These are phyloP conservation scores for Truncatella angustata DNA, from an alignment of 2,329 filamentous ascomycete species.

Conservation along the genomic window DNA sequence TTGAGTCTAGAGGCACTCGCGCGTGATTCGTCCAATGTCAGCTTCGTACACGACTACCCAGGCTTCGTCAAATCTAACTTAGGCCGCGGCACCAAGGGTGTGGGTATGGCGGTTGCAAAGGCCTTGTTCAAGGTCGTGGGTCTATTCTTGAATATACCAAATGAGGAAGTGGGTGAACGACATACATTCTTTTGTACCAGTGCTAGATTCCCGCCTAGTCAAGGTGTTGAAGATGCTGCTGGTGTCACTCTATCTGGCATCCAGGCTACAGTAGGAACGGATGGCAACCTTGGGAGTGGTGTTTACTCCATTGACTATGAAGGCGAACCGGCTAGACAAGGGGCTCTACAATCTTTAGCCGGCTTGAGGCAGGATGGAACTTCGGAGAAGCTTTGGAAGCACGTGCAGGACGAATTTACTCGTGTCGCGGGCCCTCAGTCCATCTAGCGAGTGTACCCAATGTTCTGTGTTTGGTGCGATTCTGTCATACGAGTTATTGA, in stretches of 20 bases:
- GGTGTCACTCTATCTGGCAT: slow-evolving; percentile 25
- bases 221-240: slow-evolving; percentile 18
- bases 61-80: slow-evolving; percentile 34
- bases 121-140: slow-evolving; percentile 17
- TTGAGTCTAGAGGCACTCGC: slow-evolving; percentile 49
- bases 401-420: slow-evolving; percentile 33
- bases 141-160: slow-evolving; percentile 17
- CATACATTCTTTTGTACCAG: slow-evolving; percentile 37
- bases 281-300: slow-evolving; percentile 33
- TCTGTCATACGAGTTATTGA: no score
- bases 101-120: slow-evolving; percentile 26
- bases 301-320: slow-evolving; percentile 35
- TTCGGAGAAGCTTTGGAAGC: slow-evolving; percentile 33
- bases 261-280: slow-evolving; percentile 24
- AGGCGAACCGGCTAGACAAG: slow-evolving; percentile 23
- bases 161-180: slow-evolving; percentile 36
- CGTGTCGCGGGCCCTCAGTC: slow-evolving; percentile 29
- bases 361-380: slow-evolving; percentile 25
- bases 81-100: slow-evolving; percentile 20
- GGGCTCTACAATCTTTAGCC: slow-evolving; percentile 17
- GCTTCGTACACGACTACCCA: slow-evolving; percentile 39
- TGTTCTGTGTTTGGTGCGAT: no score
- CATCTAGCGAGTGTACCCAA: no score
- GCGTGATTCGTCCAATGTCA: slow-evolving; percentile 38
- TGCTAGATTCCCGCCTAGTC: slow-evolving; percentile 26